phyloP scores from a whole-genome alignment of 352 stramenopile species.

The Phytopythium ostracodes region DNA sequence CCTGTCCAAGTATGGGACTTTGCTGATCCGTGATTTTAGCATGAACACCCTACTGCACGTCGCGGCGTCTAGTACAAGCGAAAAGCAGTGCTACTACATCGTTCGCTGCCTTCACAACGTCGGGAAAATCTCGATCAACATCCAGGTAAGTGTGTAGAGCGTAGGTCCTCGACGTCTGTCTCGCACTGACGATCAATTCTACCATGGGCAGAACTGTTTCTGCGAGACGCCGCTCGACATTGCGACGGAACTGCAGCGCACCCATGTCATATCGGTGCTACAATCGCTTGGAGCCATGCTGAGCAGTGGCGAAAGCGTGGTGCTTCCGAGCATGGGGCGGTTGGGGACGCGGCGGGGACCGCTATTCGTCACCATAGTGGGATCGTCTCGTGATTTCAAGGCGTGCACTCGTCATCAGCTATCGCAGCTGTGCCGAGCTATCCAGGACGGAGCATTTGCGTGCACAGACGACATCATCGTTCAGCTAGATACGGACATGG shows the following conservation, averaged over 20 bases:
- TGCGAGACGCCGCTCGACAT: constrained; percentile 34
- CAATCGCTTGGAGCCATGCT: constrained; percentile 31
- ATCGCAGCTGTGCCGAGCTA: constrained; percentile 29
- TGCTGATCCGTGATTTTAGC: constrained; percentile 46
- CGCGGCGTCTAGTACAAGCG: constrained; percentile 29
- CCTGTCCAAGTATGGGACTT: constrained; percentile 35
- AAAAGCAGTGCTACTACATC: constrained; percentile 43
- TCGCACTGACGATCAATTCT: not conserved
- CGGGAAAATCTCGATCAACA: constrained; percentile 35
- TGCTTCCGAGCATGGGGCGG: constrained; percentile 25
- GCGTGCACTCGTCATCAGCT: constrained; percentile 31
- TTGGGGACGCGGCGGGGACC: constrained; percentile 15
- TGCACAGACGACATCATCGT: constrained; percentile 34
- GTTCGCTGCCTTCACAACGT: constrained; percentile 36
- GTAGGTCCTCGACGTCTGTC: not conserved
- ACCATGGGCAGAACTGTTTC: constrained; percentile 32
- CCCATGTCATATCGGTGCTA: constrained; percentile 21
- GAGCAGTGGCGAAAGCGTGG: constrained; percentile 28
- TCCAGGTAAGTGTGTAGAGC: constrained; percentile 22
- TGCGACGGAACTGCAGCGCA: constrained; percentile 24
- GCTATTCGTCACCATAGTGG: constrained; percentile 21
- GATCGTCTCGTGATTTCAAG: constrained; percentile 22
- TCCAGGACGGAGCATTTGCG: constrained; percentile 30
- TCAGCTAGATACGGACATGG: constrained; percentile 31
- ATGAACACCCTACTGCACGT: constrained; percentile 61